Evolutionary conservation across 73 alveolate species (phyloP), one percentile per base, ranked within the genome.

Genomic region (Breviolum minutum): DNA sequence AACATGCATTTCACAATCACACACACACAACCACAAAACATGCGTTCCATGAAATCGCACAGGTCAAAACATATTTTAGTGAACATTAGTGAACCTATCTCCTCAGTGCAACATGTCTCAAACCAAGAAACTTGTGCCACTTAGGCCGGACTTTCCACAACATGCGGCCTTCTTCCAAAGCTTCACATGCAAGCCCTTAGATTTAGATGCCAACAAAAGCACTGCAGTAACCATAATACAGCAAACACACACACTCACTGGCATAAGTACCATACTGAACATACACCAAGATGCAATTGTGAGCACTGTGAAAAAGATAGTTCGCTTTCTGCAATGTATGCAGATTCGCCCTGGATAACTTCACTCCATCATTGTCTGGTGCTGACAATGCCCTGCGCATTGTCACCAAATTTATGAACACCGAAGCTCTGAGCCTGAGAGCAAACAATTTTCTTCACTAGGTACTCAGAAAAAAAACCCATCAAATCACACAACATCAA

Each of bases 91-190:
- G 54, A 40, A 40, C 54, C 54, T 40, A 40, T 40, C 54, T 3
- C 54, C 54, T 2, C 54, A 40, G 54, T 3, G 54, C 54, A 40
- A 40, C 54, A 40, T 40, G 54, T 40, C 54, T 40, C 77, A 68
- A 27, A 48, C 10, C 26, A 60, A 83, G 93, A 10, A 27, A 60
- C 93, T 83, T 83, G 71, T 83, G 93, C 27, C 26, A 16, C 22
- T 83, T 83, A 20, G 93, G 93, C n/a, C 93, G 60, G 0, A 83
- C 22, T 60, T 83, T 83, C 93, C 93, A 83, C 8, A 83, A 27
- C 60, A 83, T 9, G 26, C 40, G 17, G 2, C 71, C 73, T 4
- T 20, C 16, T 6, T 14, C 48, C 14, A 83, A 19, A 7, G 93
- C 93, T 22, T 83, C 93, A 19, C 8, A 27, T 4, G 93, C 93